Evolutionary conservation across 2,329 filamentous ascomycete species (phyloP).

Genomic region (Xylaria sp.): DNA sequence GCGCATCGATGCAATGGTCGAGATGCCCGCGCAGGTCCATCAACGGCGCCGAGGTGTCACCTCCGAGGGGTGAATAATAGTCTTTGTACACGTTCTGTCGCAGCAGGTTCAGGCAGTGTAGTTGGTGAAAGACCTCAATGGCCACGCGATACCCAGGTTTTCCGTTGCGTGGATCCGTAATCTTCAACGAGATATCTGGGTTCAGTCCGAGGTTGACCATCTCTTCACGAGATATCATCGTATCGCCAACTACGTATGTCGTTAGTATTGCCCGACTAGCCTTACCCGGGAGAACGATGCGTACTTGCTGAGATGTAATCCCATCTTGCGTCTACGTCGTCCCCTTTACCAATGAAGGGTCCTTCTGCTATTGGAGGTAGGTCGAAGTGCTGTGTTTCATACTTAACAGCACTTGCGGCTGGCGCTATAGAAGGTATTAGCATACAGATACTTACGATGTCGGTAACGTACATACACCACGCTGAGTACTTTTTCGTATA

Average conservation of each 20-base stretch:
- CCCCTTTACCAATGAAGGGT: constrained; percentile 65
- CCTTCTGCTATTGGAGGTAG: constrained; percentile 59
- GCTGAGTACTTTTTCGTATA: constrained; percentile 57
- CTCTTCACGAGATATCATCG: constrained; percentile 67
- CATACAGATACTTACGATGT: constrained; percentile 8
- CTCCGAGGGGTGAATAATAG: constrained; percentile 60
- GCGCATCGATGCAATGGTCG: constrained; percentile 66
- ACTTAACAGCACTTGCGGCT: constrained; percentile 59
- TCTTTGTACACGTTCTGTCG: constrained; percentile 61
- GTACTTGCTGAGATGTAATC: constrained; percentile 51
- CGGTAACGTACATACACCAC: constrained; percentile 54
- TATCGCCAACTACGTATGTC: constrained; percentile 62
- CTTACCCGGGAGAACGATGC: constrained; percentile 23
- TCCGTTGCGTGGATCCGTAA: constrained; percentile 65
- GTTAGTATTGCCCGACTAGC: neutral
- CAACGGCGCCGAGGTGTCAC: constrained; percentile 59
- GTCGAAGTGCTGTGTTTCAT: constrained; percentile 63
- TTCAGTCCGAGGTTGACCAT: constrained; percentile 64
- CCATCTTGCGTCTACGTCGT: constrained; percentile 68
- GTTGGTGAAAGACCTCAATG: constrained; percentile 67
- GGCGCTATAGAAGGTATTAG: constrained; percentile 53
- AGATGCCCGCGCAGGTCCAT: constrained; percentile 59
- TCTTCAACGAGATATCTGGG: constrained; percentile 62
- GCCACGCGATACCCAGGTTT: constrained; percentile 69
- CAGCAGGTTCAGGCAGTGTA: constrained; percentile 62